phyloP scores from a whole-genome alignment of 768 basidiomycete species.

The Termitomyces sp. region DNA sequence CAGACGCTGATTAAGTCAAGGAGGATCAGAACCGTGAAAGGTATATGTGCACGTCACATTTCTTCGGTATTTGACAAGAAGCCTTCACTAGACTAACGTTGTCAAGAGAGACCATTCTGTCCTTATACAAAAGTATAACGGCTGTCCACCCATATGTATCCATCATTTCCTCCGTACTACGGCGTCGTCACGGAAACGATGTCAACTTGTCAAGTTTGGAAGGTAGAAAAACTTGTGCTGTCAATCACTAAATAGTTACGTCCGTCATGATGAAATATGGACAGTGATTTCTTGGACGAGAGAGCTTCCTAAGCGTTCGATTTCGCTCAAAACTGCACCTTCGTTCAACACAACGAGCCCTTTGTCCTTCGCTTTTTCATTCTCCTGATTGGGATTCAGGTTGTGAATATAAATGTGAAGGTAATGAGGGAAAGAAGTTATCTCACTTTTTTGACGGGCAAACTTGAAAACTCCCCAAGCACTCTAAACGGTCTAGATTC shows the following conservation, averaged over 20 bases:
- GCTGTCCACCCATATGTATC: background rate
- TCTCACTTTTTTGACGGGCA: slow-evolving; percentile 43
- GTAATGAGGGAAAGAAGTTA: background rate
- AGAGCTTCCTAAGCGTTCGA: slow-evolving; percentile 69
- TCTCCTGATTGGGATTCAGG: slow-evolving; percentile 20
- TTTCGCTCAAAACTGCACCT: slow-evolving; percentile 62
- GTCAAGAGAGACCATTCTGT: background rate
- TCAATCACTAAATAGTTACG: background rate
- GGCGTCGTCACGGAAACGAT: background rate
- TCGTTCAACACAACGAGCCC: slow-evolving; percentile 63
- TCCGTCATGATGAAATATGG: slow-evolving; percentile 10
- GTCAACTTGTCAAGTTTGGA: background rate
- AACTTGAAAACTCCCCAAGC: slow-evolving; percentile 73
- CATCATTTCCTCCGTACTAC: too few species aligned
- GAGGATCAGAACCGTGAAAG: background rate
- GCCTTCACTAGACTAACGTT: background rate
- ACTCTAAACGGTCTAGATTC: slow-evolving; percentile 69
- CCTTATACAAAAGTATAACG: background rate
- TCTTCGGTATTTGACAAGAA: background rate
- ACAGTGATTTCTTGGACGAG: slow-evolving; percentile 49
- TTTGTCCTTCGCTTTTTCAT: slow-evolving; percentile 48
- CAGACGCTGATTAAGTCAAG: background rate
- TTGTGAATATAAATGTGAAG: background rate
- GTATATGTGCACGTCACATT: background rate
- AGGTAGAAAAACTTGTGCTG: background rate